A percentile compares a stretch with the other conserved stretches of the same genome.
Conservation (phyloP, 2,329 filamentous ascomycete genomes). For the Nothopassalora personata region DNA sequence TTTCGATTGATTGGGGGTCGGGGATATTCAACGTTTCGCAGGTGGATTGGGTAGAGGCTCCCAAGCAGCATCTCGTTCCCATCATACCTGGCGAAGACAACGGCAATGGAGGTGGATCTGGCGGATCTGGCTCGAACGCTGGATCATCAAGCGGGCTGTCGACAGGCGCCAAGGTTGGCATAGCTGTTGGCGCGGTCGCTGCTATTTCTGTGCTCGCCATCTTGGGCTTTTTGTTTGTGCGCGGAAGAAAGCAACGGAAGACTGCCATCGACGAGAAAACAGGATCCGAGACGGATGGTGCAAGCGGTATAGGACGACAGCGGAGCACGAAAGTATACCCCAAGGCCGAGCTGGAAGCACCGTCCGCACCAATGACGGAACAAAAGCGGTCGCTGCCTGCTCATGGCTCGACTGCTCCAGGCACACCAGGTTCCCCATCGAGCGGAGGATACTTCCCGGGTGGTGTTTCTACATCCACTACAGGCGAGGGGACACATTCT, state of each 20-base stretch:
- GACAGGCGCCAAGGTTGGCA: slow-evolving; percentile 41
- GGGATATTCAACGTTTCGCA: slow-evolving; percentile 44
- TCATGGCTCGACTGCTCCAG: slow-evolving; percentile 8
- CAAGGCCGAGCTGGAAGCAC: slow-evolving; percentile 43
- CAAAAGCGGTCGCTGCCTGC: slow-evolving; percentile 20
- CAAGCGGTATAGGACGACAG: background rate
- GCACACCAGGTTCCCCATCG: slow-evolving; percentile 8
- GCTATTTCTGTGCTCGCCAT: slow-evolving; percentile 30
- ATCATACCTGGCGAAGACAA: slow-evolving; percentile 18
- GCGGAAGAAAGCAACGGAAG: slow-evolving; percentile 12
- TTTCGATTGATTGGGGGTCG: slow-evolving; percentile 47
- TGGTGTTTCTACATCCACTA: slow-evolving; percentile 15
- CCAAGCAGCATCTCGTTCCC: slow-evolving; percentile 24
- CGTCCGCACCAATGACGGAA: slow-evolving; percentile 14
- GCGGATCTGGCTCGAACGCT: background rate
- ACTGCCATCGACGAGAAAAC: slow-evolving; percentile 8
- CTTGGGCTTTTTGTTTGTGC: slow-evolving; percentile 32
- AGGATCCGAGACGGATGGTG: slow-evolving; percentile 3
- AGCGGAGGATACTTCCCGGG: slow-evolving; percentile 16
- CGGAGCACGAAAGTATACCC: slow-evolving; percentile 33
- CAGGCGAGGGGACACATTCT: slow-evolving; percentile 26
- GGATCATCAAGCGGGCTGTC: slow-evolving; percentile 18
- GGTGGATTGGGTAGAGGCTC: slow-evolving; percentile 24
- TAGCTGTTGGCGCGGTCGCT: slow-evolving; percentile 39
- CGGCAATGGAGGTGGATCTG: background rate